Evolutionary conservation across 2,329 filamentous ascomycete species (phyloP), one percentile per base, ranked within the genome.

Genomic region (Mariannaea elegans): DNA sequence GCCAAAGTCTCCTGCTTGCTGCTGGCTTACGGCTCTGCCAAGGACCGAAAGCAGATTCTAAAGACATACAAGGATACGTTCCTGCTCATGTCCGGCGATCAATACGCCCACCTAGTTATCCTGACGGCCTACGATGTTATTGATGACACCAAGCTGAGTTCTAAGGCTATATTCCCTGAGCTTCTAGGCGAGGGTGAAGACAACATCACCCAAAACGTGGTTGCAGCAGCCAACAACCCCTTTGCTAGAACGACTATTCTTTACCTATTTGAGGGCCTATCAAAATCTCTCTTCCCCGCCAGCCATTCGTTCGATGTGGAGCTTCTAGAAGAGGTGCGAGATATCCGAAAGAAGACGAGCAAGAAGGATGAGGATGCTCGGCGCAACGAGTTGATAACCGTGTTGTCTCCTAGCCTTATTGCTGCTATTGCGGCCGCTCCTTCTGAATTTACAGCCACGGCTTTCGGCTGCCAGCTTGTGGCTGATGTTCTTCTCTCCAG

Each of bases 61-160:
- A 93, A 90, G 77, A 90, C 90, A 50, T 97, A 93, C 86, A 96
- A 97, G 75, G 93, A 97, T 67, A 95, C 90, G 10, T 87, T 96
- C 65, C 89, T 94, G 72, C 81, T 91, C 64, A 92, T 99, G 87
- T 92, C 93, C 3, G 88, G 87, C 46, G 94, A 99, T 72, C 76
- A 83, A 7, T 78, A 94, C 70, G 95, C 88, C 2, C 93, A 97
- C 72, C 83, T 90, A 63, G 85, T 98, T 53, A 86, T 99, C 31
- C 83, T 98, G 55, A 85, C 93, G 2, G 92, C 93, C 1, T 93
- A 94, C 73, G 95, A 98, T 70, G 89, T 97, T 47, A 88, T 97
- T 47, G 95, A 99, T 69, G 95, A 99, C 75, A 99, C 95, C 9
- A 94, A 96, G 65, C 83, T 97, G 71, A 92, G 88, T 3, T 84